phyloP scores from a whole-genome alignment of 163 green algal genomes.

The Scenedesmus sp. region DNA sequence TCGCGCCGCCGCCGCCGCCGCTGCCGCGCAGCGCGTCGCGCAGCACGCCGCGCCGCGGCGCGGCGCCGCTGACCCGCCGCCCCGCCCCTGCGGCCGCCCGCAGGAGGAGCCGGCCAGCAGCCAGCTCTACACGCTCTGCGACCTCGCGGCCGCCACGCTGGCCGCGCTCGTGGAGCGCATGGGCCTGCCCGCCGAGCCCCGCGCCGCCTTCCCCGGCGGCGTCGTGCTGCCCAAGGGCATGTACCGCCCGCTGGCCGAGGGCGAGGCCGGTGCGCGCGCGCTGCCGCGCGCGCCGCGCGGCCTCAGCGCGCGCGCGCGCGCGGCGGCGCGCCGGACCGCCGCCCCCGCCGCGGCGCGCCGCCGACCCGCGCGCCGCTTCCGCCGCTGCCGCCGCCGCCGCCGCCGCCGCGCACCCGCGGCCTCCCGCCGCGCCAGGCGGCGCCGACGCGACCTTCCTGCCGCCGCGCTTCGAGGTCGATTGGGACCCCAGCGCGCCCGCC shows the following conservation, averaged over 20 bases:
- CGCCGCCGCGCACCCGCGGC: too few species aligned
- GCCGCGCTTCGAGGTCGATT: not conserved
- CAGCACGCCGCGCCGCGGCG: not conserved
- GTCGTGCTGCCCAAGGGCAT: slow-evolving; percentile 23
- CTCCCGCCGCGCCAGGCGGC: too few species aligned
- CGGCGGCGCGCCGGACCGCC: too few species aligned
- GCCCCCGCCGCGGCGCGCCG: too few species aligned
- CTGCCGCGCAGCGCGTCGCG: not conserved
- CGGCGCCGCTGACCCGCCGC: not conserved
- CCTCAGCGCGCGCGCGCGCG: too few species aligned
- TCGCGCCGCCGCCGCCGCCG: not conserved
- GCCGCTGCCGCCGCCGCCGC: too few species aligned
- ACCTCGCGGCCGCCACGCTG: slow-evolving; percentile 12
- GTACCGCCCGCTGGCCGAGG: slow-evolving; percentile 29
- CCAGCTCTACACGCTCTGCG: slow-evolving; percentile 39
- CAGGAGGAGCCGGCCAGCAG: slow-evolving; percentile 18
- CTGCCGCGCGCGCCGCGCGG: too few species aligned
- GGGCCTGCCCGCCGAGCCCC: not conserved
- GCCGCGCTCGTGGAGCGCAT: not conserved
- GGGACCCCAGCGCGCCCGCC: slow-evolving; percentile 20
- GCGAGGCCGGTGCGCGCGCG: slow-evolving; percentile 6
- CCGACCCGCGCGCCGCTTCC: too few species aligned
- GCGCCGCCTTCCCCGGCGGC: slow-evolving; percentile 13
- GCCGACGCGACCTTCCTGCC: slow-evolving; percentile 14
- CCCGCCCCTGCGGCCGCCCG: not conserved